A percentile compares a stretch with the other conserved stretches of the same genome.
Conservation (phyloP, 2,329 filamentous ascomycete species). For the Escovopsis sp. region DNA sequence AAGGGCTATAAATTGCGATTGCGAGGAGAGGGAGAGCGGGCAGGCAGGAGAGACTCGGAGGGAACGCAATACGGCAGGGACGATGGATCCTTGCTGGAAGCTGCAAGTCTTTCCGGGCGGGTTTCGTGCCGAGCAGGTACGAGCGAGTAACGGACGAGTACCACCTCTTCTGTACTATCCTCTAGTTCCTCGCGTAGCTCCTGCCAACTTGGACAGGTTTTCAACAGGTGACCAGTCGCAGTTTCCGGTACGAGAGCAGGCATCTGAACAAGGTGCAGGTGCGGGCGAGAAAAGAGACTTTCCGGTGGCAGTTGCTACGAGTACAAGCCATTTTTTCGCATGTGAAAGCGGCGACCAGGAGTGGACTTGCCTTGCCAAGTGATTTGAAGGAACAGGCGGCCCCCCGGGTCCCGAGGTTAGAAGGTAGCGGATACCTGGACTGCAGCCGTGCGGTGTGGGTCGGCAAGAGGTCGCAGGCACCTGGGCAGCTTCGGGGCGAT, state of each 20-base stretch:
- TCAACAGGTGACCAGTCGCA: no score
- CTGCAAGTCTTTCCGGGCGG: no score
- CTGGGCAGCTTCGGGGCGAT: no score
- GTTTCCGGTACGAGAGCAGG: no score
- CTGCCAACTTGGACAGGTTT: not conserved
- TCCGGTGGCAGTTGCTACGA: not conserved
- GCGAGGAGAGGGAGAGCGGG: conserved; percentile 2
- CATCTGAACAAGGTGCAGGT: no score
- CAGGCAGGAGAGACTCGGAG: conserved; percentile 3
- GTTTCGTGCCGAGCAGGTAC: no score
- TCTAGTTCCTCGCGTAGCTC: not conserved
- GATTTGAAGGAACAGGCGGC: no score
- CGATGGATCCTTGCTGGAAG: not conserved
- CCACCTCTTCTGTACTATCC: not conserved
- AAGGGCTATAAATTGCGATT: not conserved
- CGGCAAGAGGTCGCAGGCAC: no score
- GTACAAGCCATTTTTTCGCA: not conserved
- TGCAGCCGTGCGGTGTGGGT: no score
- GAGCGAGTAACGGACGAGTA: not conserved
- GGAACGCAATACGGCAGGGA: not conserved
- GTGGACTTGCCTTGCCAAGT: no score
- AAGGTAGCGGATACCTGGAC: no score
- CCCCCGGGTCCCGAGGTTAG: no score
- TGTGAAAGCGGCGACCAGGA: conserved; percentile 7
- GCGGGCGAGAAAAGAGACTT: not conserved